Evolutionary conservation across 805 yeast species (phyloP), one percentile per base, ranked within the genome.

Genomic region (Lipomyces sp.): DNA sequence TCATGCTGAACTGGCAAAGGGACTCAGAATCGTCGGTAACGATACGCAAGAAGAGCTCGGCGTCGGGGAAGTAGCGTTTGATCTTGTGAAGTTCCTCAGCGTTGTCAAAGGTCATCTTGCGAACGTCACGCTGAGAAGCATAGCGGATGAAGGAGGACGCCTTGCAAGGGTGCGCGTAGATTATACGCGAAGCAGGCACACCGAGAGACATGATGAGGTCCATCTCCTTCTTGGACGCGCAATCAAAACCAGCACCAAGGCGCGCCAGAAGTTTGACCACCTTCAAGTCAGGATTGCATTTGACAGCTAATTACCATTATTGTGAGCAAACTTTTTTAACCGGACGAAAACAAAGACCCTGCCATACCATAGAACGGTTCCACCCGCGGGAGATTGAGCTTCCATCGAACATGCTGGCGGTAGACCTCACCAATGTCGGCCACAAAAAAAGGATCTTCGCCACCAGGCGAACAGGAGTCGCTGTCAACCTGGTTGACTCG

Each of bases 151-250:
- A 91, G 24, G 97, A 89, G 59, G 86, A 84, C n/a, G 93, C 87
- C 79, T 94, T 94, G 79, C 97, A 90, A 11, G 99, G 97, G 74
- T 94, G 92, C 15, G 98, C 98, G 78, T 91, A 94, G 64, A 95
- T 84, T 74, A 94, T 89, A 70, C 90, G 82, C 11, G 81, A 76
- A 7, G 96, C 85, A 69, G 80, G 80, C 59, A 89, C 85, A 6
- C 94, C 94, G 66, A 88, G 75, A 24, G 78, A 74, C 69, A 91
- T 80, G 60, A 91, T 84, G 55, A 80, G 79, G 63, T 87, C 88
- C 73, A 94, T 91, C 79, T 94, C 99, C 69, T 83, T 83, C 74
- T 88, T 86, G 30, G 97, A 90, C 4, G 98, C 98, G 80, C 99
- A 94, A 77, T 94, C 99, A 75, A 94, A 94, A 65, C 89, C 88